A percentile compares a stretch with the other conserved stretches of the same genome.
These are phyloP conservation scores for Lachancea mirantina DNA, from an alignment of 805 yeast genomes.

Conservation along the genomic window DNA sequence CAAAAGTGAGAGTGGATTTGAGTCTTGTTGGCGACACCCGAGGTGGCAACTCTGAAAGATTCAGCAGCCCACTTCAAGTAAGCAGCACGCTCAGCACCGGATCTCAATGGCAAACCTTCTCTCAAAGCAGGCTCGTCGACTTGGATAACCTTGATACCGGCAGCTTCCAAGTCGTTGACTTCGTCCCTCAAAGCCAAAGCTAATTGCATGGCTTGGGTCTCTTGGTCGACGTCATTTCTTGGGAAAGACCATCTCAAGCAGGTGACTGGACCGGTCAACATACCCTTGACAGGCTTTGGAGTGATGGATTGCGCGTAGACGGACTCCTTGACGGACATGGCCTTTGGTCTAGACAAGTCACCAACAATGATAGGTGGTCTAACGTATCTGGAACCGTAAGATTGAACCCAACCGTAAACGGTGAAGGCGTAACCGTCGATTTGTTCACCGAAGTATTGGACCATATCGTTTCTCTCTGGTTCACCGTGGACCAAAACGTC, in stretches of 20 bases:
- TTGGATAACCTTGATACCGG: slow-evolving; percentile 96
- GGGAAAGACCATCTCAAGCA: slow-evolving; percentile 99
- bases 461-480: slow-evolving; percentile 99
- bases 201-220: slow-evolving; percentile 92
- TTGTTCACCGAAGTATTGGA: slow-evolving; percentile 99
- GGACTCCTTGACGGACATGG: slow-evolving; percentile 98
- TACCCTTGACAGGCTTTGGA: slow-evolving; percentile 96
- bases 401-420: slow-evolving; percentile 99
- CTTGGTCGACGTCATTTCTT: slow-evolving; percentile 93
- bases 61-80: slow-evolving; percentile 99
- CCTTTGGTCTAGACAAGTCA: slow-evolving; percentile 96
- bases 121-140: slow-evolving; percentile 99
- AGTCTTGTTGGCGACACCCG: slow-evolving; percentile 91
- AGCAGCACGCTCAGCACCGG: slow-evolving; percentile 92
- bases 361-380: slow-evolving; percentile 99
- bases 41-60: slow-evolving; percentile 98
- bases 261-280: slow-evolving; percentile 99
- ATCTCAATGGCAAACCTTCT: slow-evolving; percentile 99
- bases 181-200: slow-evolving; percentile 98
- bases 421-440: slow-evolving; percentile 98
- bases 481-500: slow-evolving; percentile 99
- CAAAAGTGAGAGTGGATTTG: slow-evolving; percentile 99
- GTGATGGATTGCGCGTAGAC: slow-evolving; percentile 98
- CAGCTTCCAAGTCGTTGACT: slow-evolving; percentile 96
- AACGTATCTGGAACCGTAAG: slow-evolving; percentile 99